phyloP scores from a whole-genome alignment of 495 filamentous ascomycete genomes.

The Apiosordaria backusii region DNA sequence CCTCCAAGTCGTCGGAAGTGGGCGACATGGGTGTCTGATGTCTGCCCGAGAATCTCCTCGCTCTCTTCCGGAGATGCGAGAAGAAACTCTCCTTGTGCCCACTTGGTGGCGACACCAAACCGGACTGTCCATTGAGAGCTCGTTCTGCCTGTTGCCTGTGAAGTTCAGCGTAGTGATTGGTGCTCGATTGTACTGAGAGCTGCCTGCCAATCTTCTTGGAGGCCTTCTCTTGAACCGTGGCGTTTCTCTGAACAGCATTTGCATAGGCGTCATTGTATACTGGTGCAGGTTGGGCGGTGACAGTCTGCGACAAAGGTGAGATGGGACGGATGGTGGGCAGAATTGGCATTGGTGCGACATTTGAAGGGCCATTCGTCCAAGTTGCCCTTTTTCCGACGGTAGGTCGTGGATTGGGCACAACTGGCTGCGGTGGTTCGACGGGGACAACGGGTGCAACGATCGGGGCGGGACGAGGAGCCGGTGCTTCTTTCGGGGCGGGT shows the following conservation, averaged over 20 bases:
- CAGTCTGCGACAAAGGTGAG: slow-evolving; percentile 85
- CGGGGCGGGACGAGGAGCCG: slow-evolving; percentile 52
- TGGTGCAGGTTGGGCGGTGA: slow-evolving; percentile 76
- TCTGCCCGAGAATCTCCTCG: slow-evolving; percentile 85
- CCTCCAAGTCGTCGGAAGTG: slow-evolving; percentile 78
- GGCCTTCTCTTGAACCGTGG: slow-evolving; percentile 59
- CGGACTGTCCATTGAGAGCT: slow-evolving; percentile 77
- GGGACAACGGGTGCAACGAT: slow-evolving; percentile 52
- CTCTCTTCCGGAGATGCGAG: slow-evolving; percentile 92
- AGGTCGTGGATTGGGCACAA: slow-evolving; percentile 55
- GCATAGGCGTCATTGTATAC: slow-evolving; percentile 48
- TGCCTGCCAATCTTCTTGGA: slow-evolving; percentile 95
- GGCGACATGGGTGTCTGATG: slow-evolving; percentile 74
- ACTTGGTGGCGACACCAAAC: slow-evolving; percentile 59
- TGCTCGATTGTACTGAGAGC: slow-evolving; percentile 89
- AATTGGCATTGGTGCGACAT: slow-evolving; percentile 94
- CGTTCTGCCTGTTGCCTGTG: slow-evolving; percentile 90
- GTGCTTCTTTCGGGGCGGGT: slow-evolving; percentile 16
- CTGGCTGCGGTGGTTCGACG: slow-evolving; percentile 38
- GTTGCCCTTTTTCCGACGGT: slow-evolving; percentile 72
- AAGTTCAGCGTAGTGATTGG: slow-evolving; percentile 80
- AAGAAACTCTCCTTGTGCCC: slow-evolving; percentile 93
- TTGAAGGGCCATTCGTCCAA: slow-evolving; percentile 76
- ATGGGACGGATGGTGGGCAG: slow-evolving; percentile 93
- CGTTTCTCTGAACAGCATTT: slow-evolving; percentile 26